phyloP scores from a whole-genome alignment of 2,329 filamentous ascomycete species.

The Beauveria brongniartii region DNA sequence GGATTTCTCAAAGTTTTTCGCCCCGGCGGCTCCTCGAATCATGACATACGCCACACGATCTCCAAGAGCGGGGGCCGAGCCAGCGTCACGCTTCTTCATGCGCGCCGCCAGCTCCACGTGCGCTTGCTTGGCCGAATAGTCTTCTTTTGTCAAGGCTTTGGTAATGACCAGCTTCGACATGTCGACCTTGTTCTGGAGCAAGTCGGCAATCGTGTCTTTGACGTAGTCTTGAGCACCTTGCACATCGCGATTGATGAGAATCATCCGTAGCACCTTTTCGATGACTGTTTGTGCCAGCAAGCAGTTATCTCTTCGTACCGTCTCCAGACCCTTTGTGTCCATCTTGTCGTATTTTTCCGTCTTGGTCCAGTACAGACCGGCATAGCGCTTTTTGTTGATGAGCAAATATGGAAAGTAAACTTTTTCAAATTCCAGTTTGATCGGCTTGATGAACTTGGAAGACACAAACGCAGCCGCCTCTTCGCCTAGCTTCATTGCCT shows the following conservation, averaged over 20 bases:
- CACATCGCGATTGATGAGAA: constrained; percentile 87
- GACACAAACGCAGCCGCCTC: constrained; percentile 87
- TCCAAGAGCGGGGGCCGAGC: constrained; percentile 84
- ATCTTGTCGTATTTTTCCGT: constrained; percentile 97
- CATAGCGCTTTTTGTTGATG: constrained; percentile 99
- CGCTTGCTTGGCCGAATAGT: constrained; percentile 87
- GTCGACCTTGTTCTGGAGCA: constrained; percentile 95
- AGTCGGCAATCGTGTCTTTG: constrained; percentile 88
- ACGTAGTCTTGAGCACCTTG: constrained; percentile 94
- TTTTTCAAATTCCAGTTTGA: constrained; percentile 99
- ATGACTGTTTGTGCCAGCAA: constrained; percentile 93
- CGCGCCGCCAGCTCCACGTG: constrained; percentile 92
- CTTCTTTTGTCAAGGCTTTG: constrained; percentile 85
- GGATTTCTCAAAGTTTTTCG: constrained; percentile 94
- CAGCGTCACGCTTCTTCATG: constrained; percentile 94
- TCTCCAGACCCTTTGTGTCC: constrained; percentile 99
- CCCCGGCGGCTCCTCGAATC: constrained; percentile 78
- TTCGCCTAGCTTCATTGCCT: constrained; percentile 91
- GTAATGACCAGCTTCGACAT: constrained; percentile 99
- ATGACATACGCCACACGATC: constrained; percentile 98
- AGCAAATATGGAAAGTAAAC: constrained; percentile 96
- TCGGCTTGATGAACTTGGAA: constrained; percentile 86
- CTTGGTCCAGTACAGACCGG: constrained; percentile 95
- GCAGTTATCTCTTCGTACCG: constrained; percentile 93
- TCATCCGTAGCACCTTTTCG: constrained; percentile 91